Percentiles rank a stretch among this genome's conserved stretches.
Conservation (phyloP, 306 rosid species). For the Cotoneaster glaucophyllus region DNA sequence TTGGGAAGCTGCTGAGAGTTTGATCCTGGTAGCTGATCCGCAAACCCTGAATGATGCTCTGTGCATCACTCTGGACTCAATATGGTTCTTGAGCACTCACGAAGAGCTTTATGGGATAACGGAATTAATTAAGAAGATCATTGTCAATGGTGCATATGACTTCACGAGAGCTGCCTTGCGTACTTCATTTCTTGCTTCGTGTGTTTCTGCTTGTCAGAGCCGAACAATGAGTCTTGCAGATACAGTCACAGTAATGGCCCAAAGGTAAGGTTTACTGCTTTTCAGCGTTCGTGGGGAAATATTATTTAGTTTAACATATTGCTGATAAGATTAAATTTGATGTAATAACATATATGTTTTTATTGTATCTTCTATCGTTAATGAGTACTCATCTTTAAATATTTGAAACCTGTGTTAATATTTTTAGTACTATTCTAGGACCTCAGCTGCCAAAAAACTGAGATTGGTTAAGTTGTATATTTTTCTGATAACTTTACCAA, state of each 20-base stretch:
- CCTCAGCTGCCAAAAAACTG: background rate
- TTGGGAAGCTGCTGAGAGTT: constrained; percentile 76
- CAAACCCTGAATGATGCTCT: constrained; percentile 77
- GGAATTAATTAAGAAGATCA: constrained; percentile 50
- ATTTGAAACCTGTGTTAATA: background rate
- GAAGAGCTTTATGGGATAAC: constrained; percentile 60
- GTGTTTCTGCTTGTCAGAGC: constrained; percentile 93
- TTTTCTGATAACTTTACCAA: background rate
- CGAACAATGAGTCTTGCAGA: constrained; percentile 76
- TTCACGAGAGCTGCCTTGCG: constrained; percentile 80
- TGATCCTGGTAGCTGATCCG: constrained; percentile 64
- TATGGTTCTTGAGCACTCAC: constrained; percentile 76
- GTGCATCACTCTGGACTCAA: constrained; percentile 74
- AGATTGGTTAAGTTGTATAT: background rate
- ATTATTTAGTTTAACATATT: background rate
- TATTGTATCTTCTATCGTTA: background rate
- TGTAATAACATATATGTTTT: background rate
- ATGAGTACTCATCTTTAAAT: background rate
- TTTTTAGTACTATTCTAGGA: background rate
- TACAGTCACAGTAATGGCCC: constrained; percentile 80
- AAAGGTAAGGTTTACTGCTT: constrained; percentile 33
- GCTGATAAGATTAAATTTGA: background rate
- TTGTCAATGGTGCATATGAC: constrained; percentile 71
- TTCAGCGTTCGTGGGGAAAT: background rate
- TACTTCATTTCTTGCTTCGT: constrained; percentile 84